Base-by-base conservation (phyloP, 768 basidiomycete species). In the Psilocybe subaeruginosa region DNA sequence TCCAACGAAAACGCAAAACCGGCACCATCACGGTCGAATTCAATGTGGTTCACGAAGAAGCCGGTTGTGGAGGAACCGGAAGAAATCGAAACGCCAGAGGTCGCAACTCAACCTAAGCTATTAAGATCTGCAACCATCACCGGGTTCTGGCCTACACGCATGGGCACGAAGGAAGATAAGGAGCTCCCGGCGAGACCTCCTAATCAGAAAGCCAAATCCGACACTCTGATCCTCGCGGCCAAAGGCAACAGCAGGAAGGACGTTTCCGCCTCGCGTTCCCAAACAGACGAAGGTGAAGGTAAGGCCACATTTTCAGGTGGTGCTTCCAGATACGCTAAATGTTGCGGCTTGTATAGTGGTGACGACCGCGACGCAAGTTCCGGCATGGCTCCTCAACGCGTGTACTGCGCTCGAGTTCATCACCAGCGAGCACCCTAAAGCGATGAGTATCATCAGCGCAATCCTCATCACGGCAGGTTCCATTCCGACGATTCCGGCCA, bases 391-490 rank as follows among this genome's bases (percentile, higher is more conserved):
- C 16, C 70, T 93, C 58, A 92, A 91, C 67, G 91, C 91, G 1
- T 87, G 87, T 66, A 85, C 80, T 51, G 91, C 91, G 8, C 80
- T 93, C 61, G 89, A 91, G 56, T 89, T 82, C 74, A 83, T 93
- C 56, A 85, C 85, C 8, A 82, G 79, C 61, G 91, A 92, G 66
- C 90, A 93, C 66, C 91, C 91, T 8, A 88, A 88, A 70, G 84
- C 78, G 49, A 80, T 91, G 88, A 87, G 83, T 62, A 82, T 90
- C 35, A 72, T 92, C 55, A 89, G 89, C 64, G 91, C 91, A 6
- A 85, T 93, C 55, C 82, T 93, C 61, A 90, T 93, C 69, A 91
- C 90, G 2, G 88, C 88, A 33, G 91, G 91, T 37, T 86, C 88
- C 33, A 78, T 93, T 46, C 91, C 91, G 0, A 76, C 89, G 0